Conservation (phyloP, 2,329 filamentous ascomycete genomes). For the Cadophora sp. region DNA sequence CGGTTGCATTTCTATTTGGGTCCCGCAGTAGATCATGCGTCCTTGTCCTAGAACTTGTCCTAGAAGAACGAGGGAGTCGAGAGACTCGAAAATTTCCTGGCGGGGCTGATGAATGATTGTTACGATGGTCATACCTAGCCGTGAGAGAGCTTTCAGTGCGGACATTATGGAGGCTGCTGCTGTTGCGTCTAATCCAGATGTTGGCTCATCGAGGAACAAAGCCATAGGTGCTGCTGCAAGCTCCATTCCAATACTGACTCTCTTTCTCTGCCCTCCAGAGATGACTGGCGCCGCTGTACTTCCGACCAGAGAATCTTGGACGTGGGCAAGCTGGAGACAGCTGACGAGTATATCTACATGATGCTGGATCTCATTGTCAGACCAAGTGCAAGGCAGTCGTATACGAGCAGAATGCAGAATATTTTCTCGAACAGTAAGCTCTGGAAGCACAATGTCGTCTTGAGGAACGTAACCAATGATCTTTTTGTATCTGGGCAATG, state of each 20-base stretch:
- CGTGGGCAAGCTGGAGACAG: slow-evolving; percentile 52
- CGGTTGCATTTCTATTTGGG: slow-evolving; percentile 50
- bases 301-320: slow-evolving; percentile 56
- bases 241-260: slow-evolving; percentile 68
- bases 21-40: slow-evolving; percentile 60
- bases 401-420: slow-evolving; percentile 65
- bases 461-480: slow-evolving; percentile 68
- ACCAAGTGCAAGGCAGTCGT: slow-evolving; percentile 59
- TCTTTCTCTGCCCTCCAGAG: slow-evolving; percentile 67
- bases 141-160: slow-evolving; percentile 66
- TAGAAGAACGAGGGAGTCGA: slow-evolving; percentile 69
- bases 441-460: slow-evolving; percentile 64
- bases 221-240: slow-evolving; percentile 63
- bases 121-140: slow-evolving; percentile 59
- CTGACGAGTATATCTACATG: slow-evolving; percentile 64
- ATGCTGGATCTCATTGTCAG: slow-evolving; percentile 54
- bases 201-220: slow-evolving; percentile 67
- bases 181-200: slow-evolving; percentile 67
- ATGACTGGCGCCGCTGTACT: slow-evolving; percentile 67
- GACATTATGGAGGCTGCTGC: slow-evolving; percentile 67
- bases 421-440: slow-evolving; percentile 67
- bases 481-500: slow-evolving; percentile 56
- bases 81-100: slow-evolving; percentile 60
- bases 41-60: slow-evolving; percentile 66
- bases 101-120: slow-evolving; percentile 64